These are phyloP conservation scores for Aspergillus persii DNA, from an alignment of 2,329 filamentous ascomycete genomes.

Conservation along the genomic window DNA sequence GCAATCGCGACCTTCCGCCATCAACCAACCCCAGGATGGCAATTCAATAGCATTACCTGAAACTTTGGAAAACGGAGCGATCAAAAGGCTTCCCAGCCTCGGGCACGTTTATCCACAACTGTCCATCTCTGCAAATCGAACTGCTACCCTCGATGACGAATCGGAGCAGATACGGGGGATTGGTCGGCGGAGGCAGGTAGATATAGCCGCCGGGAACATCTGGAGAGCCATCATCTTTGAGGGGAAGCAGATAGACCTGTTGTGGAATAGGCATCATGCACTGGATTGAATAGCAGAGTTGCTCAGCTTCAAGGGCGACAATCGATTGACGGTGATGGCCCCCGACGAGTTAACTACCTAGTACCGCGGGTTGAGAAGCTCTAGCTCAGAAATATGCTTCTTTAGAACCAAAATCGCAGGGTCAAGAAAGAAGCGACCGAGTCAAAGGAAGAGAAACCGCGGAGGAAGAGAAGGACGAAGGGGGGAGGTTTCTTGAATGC, in stretches of 20 bases:
- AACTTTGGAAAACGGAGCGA: conserved; percentile 78
- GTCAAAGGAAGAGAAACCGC: neutral
- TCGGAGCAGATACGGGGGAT: conserved; percentile 72
- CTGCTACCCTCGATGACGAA: conserved; percentile 94
- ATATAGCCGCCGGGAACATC: conserved; percentile 87
- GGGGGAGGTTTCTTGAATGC: neutral
- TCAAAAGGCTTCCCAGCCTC: conserved; percentile 71
- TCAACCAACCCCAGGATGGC: neutral
- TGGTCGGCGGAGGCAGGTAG: conserved; percentile 75
- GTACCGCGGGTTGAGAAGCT: neutral
- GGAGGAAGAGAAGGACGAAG: neutral
- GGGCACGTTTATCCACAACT: conserved; percentile 95
- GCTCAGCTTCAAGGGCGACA: neutral
- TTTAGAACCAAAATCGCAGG: neutral
- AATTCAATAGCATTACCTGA: conserved; percentile 63
- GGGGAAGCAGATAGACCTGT: conserved; percentile 79
- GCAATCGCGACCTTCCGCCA: conserved; percentile 8
- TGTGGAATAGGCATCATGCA: conserved; percentile 32
- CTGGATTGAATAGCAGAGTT: neutral
- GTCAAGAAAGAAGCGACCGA: neutral
- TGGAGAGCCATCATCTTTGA: conserved; percentile 91
- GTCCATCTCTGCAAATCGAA: conserved; percentile 91
- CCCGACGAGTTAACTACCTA: neutral
- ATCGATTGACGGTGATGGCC: neutral
- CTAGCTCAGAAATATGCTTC: neutral